Evolutionary conservation across 1,284 basidiomycete genomes (phyloP).

Genomic region (Trichosporon coremiiforme): DNA sequence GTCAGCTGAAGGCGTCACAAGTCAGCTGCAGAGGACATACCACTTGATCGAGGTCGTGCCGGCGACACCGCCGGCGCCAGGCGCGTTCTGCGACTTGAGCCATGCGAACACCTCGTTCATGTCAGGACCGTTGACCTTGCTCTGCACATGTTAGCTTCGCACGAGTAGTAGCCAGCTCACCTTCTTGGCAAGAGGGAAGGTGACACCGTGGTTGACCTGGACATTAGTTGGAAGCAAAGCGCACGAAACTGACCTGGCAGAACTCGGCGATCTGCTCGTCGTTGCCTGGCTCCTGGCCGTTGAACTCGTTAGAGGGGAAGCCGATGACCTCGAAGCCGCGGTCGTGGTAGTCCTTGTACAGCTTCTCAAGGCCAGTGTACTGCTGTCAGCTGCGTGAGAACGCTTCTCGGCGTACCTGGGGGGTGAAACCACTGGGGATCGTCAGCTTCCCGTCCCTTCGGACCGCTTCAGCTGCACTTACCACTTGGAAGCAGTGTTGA

Average conservation of each 20-base stretch:
- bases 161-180: constrained; percentile 41
- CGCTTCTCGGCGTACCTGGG: constrained; percentile 37
- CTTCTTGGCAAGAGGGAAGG: constrained; percentile 82
- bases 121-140: constrained; percentile 83
- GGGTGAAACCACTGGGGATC: constrained; percentile 48
- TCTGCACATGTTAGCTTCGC: constrained; percentile 63
- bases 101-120: constrained; percentile 80
- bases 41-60: constrained; percentile 54
- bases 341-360: constrained; percentile 60
- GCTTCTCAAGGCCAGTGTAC: constrained; percentile 59
- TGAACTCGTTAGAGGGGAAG: constrained; percentile 60
- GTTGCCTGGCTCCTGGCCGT: constrained; percentile 70
- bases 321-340: constrained; percentile 59
- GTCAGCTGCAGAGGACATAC: no score
- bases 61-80: constrained; percentile 38
- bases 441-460: constrained; percentile 22
- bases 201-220: constrained; percentile 73
- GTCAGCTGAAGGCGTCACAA: no score
- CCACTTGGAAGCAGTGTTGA: constrained; percentile 62
- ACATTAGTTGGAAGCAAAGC: background rate
- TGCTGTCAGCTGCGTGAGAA: constrained; percentile 35
- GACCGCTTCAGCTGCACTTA: constrained; percentile 31
- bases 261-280: constrained; percentile 67
- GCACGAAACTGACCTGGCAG: constrained; percentile 55
- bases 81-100: constrained; percentile 65